These are phyloP conservation scores for Penicillium sp. DNA, from an alignment of 2,329 filamentous ascomycete genomes.

Conservation along the genomic window DNA sequence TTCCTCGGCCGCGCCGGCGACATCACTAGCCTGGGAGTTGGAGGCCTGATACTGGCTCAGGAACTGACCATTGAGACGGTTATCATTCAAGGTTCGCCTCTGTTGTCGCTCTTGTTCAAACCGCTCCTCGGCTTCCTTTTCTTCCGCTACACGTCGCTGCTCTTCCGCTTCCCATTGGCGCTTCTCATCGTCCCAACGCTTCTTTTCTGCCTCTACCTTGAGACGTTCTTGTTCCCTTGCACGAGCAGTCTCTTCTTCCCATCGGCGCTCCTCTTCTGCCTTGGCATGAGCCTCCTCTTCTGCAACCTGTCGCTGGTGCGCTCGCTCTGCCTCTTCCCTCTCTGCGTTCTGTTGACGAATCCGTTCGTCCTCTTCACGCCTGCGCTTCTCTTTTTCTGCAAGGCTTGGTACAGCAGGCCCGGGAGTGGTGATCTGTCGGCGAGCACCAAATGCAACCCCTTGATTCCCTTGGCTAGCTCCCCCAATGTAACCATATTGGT, in stretches of 20 bases:
- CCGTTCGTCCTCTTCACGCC: conserved; percentile 58
- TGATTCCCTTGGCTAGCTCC: conserved; percentile 94
- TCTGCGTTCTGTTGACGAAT: conserved; percentile 42
- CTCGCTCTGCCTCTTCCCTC: conserved; percentile 53
- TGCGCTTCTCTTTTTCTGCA: conserved; percentile 76
- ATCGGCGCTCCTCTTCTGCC: conserved; percentile 46
- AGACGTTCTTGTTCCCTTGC: conserved; percentile 52
- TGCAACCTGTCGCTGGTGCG: conserved; percentile 49
- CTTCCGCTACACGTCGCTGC: conserved; percentile 67
- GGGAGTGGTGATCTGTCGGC: conserved; percentile 86
- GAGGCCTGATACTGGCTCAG: conserved; percentile 83
- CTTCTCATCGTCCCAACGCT: conserved; percentile 53
- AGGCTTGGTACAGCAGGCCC: conserved; percentile 74
- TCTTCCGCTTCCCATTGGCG: conserved; percentile 74
- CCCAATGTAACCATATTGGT: conserved; percentile 97
- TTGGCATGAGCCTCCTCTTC: conserved; percentile 49
- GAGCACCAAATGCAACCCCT: conserved; percentile 85
- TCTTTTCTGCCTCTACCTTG: conserved; percentile 48
- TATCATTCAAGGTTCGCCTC: conserved; percentile 60
- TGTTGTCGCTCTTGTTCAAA: conserved; percentile 65
- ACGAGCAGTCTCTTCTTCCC: conserved; percentile 47
- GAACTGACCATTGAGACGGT: conserved; percentile 74
- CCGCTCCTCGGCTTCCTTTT: conserved; percentile 67
- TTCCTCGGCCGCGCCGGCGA: conserved; percentile 41
- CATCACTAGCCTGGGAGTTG: conserved; percentile 58